These are phyloP conservation scores for Picea glauca DNA, from an alignment of 75 land plant species.

Conservation along the genomic window DNA sequence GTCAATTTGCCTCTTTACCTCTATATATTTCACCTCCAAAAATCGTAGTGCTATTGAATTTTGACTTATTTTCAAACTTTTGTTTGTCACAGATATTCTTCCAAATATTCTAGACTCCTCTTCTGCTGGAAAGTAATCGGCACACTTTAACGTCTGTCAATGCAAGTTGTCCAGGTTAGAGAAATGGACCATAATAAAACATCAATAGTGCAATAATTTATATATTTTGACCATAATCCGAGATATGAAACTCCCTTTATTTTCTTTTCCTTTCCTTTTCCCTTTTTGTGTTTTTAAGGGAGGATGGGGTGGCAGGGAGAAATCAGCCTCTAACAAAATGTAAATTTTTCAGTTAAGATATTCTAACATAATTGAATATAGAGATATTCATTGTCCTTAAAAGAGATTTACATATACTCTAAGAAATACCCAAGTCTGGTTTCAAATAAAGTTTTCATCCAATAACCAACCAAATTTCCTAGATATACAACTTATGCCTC, in stretches of 20 bases:
- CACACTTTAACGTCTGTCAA: constrained; percentile 62
- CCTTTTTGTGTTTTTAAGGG: too few relatives aligned
- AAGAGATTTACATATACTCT: neutral
- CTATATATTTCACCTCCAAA: constrained; percentile 48
- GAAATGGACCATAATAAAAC: too few relatives aligned
- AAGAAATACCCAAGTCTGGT: neutral
- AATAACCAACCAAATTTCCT: neutral
- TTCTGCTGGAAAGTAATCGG: constrained; percentile 61
- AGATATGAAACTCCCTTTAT: too few relatives aligned
- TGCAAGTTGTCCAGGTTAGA: neutral
- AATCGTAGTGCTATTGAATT: constrained; percentile 42
- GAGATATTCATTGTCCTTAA: too few relatives aligned
- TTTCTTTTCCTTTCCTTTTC: too few relatives aligned
- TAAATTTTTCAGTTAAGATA: too few relatives aligned
- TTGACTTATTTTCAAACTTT: constrained; percentile 25
- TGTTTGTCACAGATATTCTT: constrained; percentile 37
- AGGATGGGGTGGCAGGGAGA: too few relatives aligned
- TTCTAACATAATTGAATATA: too few relatives aligned
- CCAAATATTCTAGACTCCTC: constrained; percentile 54
- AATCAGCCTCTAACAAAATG: too few relatives aligned
- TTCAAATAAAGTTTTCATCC: neutral
- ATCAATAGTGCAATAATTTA: too few relatives aligned
- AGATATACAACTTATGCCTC: too few relatives aligned
- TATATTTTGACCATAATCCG: too few relatives aligned
- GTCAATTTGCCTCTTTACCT: constrained; percentile 27